Percentiles rank a stretch among this genome's conserved stretches.
phyloP scores from a whole-genome alignment of 257 asterid genomes.

The Solanum boliviense region DNA sequence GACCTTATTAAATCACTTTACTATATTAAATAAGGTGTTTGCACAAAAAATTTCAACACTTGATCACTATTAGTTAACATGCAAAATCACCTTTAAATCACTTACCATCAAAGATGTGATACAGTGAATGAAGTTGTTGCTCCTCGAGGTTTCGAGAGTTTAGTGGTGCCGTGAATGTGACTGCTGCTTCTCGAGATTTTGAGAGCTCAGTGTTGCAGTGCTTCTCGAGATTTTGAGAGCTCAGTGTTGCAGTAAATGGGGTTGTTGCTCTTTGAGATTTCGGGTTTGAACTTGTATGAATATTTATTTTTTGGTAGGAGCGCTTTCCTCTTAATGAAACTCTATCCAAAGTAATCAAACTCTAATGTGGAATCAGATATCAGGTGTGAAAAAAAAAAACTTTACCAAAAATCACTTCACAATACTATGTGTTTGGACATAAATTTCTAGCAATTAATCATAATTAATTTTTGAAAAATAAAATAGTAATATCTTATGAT shows the following conservation, averaged over 20 bases:
- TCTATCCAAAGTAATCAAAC: too few relatives aligned
- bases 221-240: too few relatives aligned
- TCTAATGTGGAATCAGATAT: too few relatives aligned
- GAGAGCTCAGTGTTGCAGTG: too few relatives aligned
- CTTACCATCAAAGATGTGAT: background rate
- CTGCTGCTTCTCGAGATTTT: background rate
- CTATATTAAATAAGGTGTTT: background rate
- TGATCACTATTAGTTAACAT: background rate
- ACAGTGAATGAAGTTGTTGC: background rate
- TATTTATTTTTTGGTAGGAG: too few relatives aligned
- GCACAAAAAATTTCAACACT: background rate
- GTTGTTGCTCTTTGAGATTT: too few relatives aligned
- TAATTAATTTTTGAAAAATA: background rate
- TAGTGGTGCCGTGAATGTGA: too few relatives aligned
- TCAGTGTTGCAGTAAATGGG: too few relatives aligned
- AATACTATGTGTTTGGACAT: background rate
- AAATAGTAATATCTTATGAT: background rate
- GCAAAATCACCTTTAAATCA: background rate
- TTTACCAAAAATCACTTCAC: background rate
- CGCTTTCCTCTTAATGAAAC: too few relatives aligned
- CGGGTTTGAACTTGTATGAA: background rate
- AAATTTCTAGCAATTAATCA: background rate
- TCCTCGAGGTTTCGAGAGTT: too few relatives aligned
- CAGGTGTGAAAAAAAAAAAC: accelerated
- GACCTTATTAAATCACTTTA: background rate